Conservation (phyloP, 768 basidiomycete species). For the Clavaria fumosa region DNA sequence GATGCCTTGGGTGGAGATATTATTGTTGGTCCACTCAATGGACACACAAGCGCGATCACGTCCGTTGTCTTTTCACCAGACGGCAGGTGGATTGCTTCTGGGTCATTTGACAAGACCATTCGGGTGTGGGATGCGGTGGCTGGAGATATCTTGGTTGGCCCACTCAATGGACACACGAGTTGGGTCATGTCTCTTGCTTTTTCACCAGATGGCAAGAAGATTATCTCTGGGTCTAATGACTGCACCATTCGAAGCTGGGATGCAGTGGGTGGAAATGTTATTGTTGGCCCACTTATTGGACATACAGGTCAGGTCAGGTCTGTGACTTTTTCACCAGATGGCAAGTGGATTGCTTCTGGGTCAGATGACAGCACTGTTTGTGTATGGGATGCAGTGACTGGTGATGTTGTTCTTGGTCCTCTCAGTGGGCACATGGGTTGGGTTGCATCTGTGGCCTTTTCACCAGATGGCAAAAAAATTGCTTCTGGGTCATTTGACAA, state of each 20-base stretch:
- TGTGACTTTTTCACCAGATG: slow-evolving; percentile 12
- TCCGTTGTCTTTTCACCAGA: slow-evolving; percentile 17
- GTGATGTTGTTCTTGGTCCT: neutral
- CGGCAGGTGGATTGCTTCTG: slow-evolving; percentile 13
- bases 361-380: slow-evolving; percentile 4
- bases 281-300: slow-evolving; percentile 7
- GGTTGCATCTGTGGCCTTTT: slow-evolving; percentile 1
- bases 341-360: slow-evolving; percentile 9
- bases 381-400: slow-evolving; percentile 8
- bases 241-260: slow-evolving; percentile 10
- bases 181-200: neutral
- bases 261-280: slow-evolving; percentile 6
- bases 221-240: slow-evolving; percentile 8
- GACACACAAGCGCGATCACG: slow-evolving; percentile 10
- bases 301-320: slow-evolving; percentile 5
- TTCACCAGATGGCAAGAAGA: slow-evolving; percentile 8
- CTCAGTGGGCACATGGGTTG: neutral
- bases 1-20: slow-evolving; percentile 6
- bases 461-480: neutral
- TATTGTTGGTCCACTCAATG: slow-evolving; percentile 8
- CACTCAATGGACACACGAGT: neutral
- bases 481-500: slow-evolving; percentile 23
- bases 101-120: slow-evolving; percentile 10
- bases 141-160: neutral
- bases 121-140: slow-evolving; percentile 7